phyloP scores from a whole-genome alignment of 2,329 filamentous ascomycete species.

The Venturia nashicola region DNA sequence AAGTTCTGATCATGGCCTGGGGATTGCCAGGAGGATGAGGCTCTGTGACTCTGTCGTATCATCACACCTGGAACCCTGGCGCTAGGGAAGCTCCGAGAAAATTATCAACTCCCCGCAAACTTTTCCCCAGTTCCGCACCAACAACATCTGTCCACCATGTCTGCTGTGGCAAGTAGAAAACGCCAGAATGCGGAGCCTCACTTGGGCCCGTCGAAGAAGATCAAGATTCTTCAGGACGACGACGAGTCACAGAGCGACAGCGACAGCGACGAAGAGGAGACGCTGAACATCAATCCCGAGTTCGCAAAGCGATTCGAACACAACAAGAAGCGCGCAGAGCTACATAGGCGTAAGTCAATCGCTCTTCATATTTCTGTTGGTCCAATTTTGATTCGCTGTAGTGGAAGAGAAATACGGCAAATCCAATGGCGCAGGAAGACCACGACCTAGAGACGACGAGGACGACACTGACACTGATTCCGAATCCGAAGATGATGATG shows the following conservation, averaged over 20 bases:
- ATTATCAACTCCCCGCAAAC: background rate
- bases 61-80: background rate
- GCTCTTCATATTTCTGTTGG: background rate
- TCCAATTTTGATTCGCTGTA: slow-evolving; percentile 26
- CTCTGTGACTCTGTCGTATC: background rate
- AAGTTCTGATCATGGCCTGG: no score
- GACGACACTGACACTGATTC: slow-evolving; percentile 48
- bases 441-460: slow-evolving; percentile 12
- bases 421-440: slow-evolving; percentile 16
- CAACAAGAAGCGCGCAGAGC: slow-evolving; percentile 93
- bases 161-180: background rate
- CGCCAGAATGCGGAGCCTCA: background rate
- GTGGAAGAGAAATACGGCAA: slow-evolving; percentile 81
- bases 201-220: slow-evolving; percentile 1
- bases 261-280: slow-evolving; percentile 16
- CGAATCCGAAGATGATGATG: slow-evolving; percentile 76
- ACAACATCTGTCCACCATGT: background rate
- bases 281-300: slow-evolving; percentile 75
- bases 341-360: slow-evolving; percentile 46
- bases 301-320: slow-evolving; percentile 85
- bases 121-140: background rate
- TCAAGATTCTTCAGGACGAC: slow-evolving; percentile 19
- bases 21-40: background rate
- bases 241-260: slow-evolving; percentile 17
- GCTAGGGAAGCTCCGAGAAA: background rate